phyloP scores from a whole-genome alignment of 495 filamentous ascomycete species.

The Jackrogersella minutella region DNA sequence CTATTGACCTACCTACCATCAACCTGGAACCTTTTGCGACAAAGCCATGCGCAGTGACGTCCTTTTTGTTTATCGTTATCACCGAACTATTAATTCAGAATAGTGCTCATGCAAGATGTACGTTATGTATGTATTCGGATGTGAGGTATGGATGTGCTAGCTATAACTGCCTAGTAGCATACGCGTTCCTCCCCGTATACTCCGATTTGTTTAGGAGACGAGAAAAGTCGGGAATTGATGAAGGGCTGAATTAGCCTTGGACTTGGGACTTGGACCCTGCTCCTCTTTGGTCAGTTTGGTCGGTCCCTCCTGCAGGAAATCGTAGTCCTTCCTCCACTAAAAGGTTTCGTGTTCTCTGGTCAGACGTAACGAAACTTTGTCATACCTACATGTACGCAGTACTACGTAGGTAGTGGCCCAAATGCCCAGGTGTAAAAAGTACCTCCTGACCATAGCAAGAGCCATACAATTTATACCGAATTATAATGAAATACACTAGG shows the following conservation, averaged over 20 bases:
- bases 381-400: neutral
- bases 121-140: neutral
- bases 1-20: neutral
- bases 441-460: no score
- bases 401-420: no score
- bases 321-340: conserved; percentile 10
- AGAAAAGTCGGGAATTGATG: conserved; percentile 11
- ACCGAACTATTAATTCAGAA: neutral
- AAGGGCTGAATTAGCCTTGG: neutral
- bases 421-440: no score
- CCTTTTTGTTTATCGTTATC: conserved; percentile 26
- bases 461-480: neutral
- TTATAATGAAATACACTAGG: neutral
- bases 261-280: no score
- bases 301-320: conserved; percentile 23
- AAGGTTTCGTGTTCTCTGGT: conserved; percentile 5
- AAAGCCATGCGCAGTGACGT: conserved; percentile 13
- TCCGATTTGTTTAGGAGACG: neutral
- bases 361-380: conserved; percentile 9
- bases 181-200: neutral
- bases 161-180: neutral
- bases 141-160: neutral
- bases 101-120: neutral
- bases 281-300: neutral
- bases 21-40: neutral